Evolutionary conservation across 768 basidiomycete species (phyloP).

Genomic region (Daedaleopsis nitida): DNA sequence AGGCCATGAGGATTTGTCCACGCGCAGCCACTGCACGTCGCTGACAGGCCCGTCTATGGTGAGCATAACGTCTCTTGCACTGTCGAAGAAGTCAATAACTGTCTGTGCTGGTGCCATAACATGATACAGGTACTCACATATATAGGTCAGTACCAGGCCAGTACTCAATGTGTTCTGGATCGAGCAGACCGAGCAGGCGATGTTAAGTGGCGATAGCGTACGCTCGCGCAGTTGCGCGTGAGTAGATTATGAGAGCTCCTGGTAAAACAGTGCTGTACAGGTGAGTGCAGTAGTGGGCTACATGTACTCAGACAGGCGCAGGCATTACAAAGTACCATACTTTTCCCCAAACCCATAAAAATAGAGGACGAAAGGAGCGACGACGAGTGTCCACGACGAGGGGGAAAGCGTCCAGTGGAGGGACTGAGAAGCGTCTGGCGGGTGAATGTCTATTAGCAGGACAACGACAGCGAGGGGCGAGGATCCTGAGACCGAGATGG

Average conservation of each 20-base stretch:
- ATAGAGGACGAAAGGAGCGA: not conserved
- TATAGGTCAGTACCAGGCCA: no score
- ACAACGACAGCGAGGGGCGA: not conserved
- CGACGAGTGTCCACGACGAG: not conserved
- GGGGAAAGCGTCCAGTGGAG: not conserved
- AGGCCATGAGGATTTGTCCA: no score
- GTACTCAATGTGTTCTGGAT: no score
- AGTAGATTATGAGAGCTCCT: not conserved
- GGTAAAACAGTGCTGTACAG: constrained; percentile 3
- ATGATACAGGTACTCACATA: no score
- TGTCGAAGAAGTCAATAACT: no score
- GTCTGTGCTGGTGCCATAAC: no score
- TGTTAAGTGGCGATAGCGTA: not conserved
- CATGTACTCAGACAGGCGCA: not conserved
- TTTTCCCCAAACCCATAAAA: not conserved
- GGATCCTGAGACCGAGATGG: not conserved
- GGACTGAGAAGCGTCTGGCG: no score
- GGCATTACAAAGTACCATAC: not conserved
- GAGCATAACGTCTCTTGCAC: no score
- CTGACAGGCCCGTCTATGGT: no score
- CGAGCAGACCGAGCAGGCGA: not conserved
- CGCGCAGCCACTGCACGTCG: no score
- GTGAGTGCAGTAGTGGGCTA: not conserved
- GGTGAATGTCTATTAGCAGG: not conserved
- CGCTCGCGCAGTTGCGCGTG: not conserved